Evolutionary conservation across 2,329 filamentous ascomycete species (phyloP).

Genomic region (Xylariaceae sp.): DNA sequence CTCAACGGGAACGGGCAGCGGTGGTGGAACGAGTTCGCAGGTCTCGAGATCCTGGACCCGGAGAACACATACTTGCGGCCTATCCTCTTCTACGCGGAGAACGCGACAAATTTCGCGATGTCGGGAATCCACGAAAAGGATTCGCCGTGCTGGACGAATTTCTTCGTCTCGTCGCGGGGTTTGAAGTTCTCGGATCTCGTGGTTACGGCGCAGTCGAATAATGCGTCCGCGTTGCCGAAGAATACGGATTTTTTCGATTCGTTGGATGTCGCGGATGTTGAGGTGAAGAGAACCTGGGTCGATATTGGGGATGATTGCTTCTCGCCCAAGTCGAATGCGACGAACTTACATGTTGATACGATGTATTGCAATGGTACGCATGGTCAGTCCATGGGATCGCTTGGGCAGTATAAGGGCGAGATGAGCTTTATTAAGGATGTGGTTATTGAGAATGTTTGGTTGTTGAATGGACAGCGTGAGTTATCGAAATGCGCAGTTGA

Average conservation of each 20-base stretch:
- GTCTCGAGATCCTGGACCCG: conserved; percentile 44
- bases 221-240: conserved; percentile 43
- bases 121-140: conserved; percentile 55
- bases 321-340: conserved; percentile 55
- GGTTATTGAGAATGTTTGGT: conserved; percentile 54
- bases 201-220: conserved; percentile 48
- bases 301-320: conserved; percentile 58
- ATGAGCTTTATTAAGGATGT: conserved; percentile 52
- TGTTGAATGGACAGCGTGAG: conserved; percentile 42
- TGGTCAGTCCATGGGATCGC: conserved; percentile 52
- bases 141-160: conserved; percentile 60
- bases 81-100: conserved; percentile 57
- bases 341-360: conserved; percentile 53
- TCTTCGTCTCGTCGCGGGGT: conserved; percentile 52
- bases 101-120: conserved; percentile 52
- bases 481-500: neutral
- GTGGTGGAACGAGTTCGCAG: conserved; percentile 41
- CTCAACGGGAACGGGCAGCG: conserved; percentile 51
- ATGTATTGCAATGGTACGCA: conserved; percentile 57
- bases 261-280: conserved; percentile 50
- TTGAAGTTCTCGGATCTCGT: conserved; percentile 49
- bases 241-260: conserved; percentile 62
- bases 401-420: conserved; percentile 53
- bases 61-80: conserved; percentile 53
- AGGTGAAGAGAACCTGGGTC: conserved; percentile 45